phyloP scores from a whole-genome alignment of 1,139 yeast species.

The Suhomyces terraborum region DNA sequence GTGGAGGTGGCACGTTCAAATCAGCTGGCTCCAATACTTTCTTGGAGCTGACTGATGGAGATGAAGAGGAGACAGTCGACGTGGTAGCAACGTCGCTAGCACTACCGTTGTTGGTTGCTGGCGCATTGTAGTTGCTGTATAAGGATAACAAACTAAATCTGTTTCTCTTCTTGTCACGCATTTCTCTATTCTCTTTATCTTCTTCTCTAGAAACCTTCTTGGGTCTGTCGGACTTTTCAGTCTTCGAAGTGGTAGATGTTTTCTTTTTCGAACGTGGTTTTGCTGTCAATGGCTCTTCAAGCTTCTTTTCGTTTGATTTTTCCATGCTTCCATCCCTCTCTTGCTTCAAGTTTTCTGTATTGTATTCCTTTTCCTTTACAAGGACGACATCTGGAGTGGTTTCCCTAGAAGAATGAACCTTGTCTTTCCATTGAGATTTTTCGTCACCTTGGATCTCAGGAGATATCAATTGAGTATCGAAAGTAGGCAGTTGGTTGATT shows the following conservation, averaged over 20 bases:
- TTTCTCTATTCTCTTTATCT: constrained; percentile 29
- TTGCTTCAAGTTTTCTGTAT: not conserved
- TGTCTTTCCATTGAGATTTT: constrained; percentile 12
- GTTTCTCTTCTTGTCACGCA: constrained; percentile 45
- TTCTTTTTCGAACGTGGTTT: constrained; percentile 10
- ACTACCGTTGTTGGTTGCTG: constrained; percentile 16
- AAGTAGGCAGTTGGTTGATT: constrained; percentile 32
- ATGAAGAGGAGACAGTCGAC: constrained; percentile 14
- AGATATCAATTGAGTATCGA: constrained; percentile 26
- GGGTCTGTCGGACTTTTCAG: constrained; percentile 6
- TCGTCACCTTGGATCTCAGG: constrained; percentile 15
- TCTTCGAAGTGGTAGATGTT: constrained; percentile 2
- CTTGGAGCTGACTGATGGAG: constrained; percentile 21
- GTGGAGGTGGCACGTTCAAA: constrained; percentile 22
- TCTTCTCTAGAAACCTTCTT: constrained; percentile 16
- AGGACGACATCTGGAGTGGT: constrained; percentile 5
- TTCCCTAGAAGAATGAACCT: constrained; percentile 7
- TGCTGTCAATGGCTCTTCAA: constrained; percentile 10
- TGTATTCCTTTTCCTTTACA: constrained; percentile 1
- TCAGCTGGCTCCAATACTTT: constrained; percentile 48
- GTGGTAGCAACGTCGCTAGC: constrained; percentile 13
- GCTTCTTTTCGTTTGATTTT: constrained; percentile 6
- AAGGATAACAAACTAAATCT: constrained; percentile 57
- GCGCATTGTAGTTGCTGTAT: constrained; percentile 41
- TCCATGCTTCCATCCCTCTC: constrained; percentile 3